Base-by-base conservation (phyloP, 2,329 filamentous ascomycete species). In the Ilyonectria destructans region DNA sequence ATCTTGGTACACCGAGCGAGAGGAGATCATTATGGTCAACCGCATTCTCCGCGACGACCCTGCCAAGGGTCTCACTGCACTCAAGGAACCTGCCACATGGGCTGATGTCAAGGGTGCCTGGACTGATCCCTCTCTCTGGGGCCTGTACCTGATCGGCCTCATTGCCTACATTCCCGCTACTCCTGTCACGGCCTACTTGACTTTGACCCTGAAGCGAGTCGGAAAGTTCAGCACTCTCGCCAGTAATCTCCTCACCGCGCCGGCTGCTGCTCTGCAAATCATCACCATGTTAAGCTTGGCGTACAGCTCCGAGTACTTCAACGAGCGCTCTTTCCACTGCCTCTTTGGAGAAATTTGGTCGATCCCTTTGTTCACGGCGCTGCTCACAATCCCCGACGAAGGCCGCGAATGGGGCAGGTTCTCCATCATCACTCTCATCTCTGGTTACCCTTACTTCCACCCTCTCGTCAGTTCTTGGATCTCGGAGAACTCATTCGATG, bases 11-110 rank as follows among this genome's bases (percentile, higher is more conserved):
- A 88, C 82, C 2, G 91, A 92, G 75, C 84, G 84, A 2, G 89
- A 93, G 75, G 91, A 93, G 74, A 87, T 89, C 64, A 92, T 93
- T 74, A 89, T 93, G 86, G 86, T 91, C 19, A 93, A 92, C 75
- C 82, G 85, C 7, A 83, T 88, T 12, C 79, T 88, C 13, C 83
- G 86, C 37, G 86, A 88, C 55, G 86, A 88, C 71, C 86, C 86
- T 0, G 85, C 85, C 40, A 88, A 88, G 77, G 86, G 83, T 15
- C 79, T 86, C 13, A 87, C 85, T 0, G 79, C 80, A 15, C 75
- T 87, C 60, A 80, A 83, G 64, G 82, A 87, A 67, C 80, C 82
- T 8, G 79, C 80, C 3, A 85, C 81, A 0, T 77, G 80, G 65
- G 73, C 78, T 45, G 84, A 87, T 62, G 77, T 87, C 73, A 81